These are phyloP conservation scores for Lactuca saligna DNA, from an alignment of 129 eudicot species.

Conservation along the genomic window DNA sequence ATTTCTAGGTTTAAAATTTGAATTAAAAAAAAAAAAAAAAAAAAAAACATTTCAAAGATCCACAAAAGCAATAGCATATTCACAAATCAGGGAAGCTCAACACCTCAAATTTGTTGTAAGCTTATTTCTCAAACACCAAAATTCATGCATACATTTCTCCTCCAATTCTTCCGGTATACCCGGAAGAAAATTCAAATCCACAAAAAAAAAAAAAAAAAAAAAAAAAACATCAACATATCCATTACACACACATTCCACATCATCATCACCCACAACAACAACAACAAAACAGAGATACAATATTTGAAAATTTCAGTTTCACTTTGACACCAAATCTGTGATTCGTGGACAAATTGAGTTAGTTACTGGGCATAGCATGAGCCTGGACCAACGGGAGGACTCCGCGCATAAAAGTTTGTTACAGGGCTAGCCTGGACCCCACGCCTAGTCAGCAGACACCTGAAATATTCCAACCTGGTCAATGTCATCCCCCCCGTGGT, in stretches of 20 bases:
- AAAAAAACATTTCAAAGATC: too few species aligned
- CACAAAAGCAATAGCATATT: too few species aligned
- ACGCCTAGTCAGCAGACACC: constrained; percentile 86
- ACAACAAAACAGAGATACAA: constrained; percentile 8
- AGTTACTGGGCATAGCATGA: constrained; percentile 74
- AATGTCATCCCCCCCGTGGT: constrained; percentile 36
- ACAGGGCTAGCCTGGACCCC: constrained; percentile 94
- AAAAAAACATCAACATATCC: not conserved
- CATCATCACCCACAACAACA: constrained; percentile 18
- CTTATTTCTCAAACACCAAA: not conserved
- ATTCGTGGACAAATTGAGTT: constrained; percentile 6
- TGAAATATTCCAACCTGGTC: constrained; percentile 61
- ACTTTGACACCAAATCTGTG: constrained; percentile 24
- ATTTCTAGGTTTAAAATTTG: too few species aligned
- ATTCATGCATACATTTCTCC: not conserved
- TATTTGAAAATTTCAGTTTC: not conserved
- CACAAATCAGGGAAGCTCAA: too few species aligned
- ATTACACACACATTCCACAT: constrained; percentile 12
- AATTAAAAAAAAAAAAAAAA: too few species aligned
- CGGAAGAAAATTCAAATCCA: not conserved
- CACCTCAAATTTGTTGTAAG: too few species aligned
- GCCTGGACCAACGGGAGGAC: constrained; percentile 78
- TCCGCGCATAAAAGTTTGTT: constrained; percentile 67
- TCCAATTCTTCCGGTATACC: not conserved
- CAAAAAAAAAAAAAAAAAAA: not conserved